Percentiles rank a stretch among this genome's conserved stretches.
Conservation (phyloP, 176 grass and related monocot species). For the Luzula sylvatica region DNA sequence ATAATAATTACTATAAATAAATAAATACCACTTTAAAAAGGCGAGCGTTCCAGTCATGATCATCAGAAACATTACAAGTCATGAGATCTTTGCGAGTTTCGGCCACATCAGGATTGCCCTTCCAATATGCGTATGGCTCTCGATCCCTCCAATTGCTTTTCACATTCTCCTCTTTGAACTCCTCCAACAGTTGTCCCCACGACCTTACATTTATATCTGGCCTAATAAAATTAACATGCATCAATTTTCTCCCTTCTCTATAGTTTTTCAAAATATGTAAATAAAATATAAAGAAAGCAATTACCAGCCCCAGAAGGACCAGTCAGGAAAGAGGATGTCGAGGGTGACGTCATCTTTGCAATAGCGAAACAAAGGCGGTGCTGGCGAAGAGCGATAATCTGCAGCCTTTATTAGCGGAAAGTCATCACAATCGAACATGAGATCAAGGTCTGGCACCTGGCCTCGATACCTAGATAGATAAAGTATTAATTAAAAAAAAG, state of each 20-base stretch:
- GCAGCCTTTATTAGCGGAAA: conserved; percentile 28
- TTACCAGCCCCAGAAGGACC: conserved; percentile 99
- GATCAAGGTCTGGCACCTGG: conserved; percentile 61
- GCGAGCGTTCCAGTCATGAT: conserved; percentile 17
- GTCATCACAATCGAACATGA: conserved; percentile 78
- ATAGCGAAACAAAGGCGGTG: conserved; percentile 73
- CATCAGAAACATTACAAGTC: conserved; percentile 31
- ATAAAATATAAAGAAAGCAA: background rate
- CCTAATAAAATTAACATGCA: conserved; percentile 17
- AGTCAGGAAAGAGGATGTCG: conserved; percentile 79
- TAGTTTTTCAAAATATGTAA: no score
- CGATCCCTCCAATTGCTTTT: conserved; percentile 48
- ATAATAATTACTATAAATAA: no score
- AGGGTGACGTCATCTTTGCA: conserved; percentile 58
- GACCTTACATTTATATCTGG: conserved; percentile 80
- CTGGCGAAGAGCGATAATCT: conserved; percentile 26
- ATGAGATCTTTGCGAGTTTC: conserved; percentile 8
- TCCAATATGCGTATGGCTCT: conserved; percentile 84
- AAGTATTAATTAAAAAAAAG: no score
- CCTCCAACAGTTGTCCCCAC: conserved; percentile 40
- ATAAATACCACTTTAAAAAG: conserved; percentile 35
- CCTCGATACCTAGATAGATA: conserved; percentile 46
- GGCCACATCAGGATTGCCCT: conserved; percentile 63
- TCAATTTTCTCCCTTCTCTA: no score
- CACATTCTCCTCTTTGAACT: conserved; percentile 33